These are phyloP conservation scores for Cutaneotrichosporon spelunceum DNA, from an alignment of 1,284 basidiomycete genomes.

Conservation along the genomic window DNA sequence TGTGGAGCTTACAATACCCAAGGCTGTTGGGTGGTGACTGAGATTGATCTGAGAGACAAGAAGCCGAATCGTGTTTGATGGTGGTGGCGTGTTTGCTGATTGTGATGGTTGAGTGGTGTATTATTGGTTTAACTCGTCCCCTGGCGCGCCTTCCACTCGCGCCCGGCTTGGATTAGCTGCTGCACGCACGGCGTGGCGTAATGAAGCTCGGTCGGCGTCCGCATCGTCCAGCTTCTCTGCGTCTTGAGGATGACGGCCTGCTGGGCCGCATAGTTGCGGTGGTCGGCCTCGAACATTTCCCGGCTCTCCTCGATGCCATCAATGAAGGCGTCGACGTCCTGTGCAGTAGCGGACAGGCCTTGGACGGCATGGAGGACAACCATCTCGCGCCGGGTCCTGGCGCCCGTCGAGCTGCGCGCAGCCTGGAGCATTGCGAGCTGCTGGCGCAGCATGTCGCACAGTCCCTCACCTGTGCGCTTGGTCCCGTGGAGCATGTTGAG, in stretches of 20 bases:
- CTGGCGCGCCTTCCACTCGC: conserved; percentile 23
- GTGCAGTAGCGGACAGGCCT: conserved; percentile 73
- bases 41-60: not conserved
- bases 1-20: not conserved
- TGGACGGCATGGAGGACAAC: conserved; percentile 66
- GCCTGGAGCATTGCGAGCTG: conserved; percentile 7
- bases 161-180: conserved; percentile 34
- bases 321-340: conserved; percentile 75
- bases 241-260: conserved; percentile 91
- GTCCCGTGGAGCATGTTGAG: conserved; percentile 84
- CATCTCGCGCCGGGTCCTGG: conserved; percentile 68
- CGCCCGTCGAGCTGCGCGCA: conserved; percentile 21
- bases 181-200: conserved; percentile 65
- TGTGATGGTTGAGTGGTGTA: not conserved
- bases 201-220: conserved; percentile 77
- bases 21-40: not conserved
- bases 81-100: not conserved
- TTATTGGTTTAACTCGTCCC: not conserved
- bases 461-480: conserved; percentile 75
- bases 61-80: not conserved
- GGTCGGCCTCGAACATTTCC: conserved; percentile 83
- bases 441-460: conserved; percentile 63
- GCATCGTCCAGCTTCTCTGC: conserved; percentile 85
- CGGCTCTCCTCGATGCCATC: conserved; percentile 85
- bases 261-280: conserved; percentile 87